These are phyloP conservation scores for Darksidea phi DNA, from an alignment of 495 filamentous ascomycete genomes.

Conservation along the genomic window DNA sequence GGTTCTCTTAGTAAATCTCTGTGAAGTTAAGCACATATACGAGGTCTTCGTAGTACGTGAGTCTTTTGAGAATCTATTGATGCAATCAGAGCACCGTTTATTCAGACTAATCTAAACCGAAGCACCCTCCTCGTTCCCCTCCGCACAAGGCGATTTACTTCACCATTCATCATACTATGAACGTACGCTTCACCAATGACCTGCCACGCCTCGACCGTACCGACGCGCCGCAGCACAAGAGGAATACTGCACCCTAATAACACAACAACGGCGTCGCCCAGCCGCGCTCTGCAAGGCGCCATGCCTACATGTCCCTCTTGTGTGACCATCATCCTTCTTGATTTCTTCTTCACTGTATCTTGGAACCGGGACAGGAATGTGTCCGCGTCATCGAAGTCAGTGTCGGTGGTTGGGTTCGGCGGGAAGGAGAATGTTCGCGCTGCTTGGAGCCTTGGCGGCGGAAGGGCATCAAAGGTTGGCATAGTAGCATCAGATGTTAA, in stretches of 20 bases:
- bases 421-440: not conserved
- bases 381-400: not conserved
- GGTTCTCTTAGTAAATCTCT: too few relatives aligned
- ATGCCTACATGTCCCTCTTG: constrained; percentile 9
- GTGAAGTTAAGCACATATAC: too few relatives aligned
- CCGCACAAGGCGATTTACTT: not conserved
- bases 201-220: constrained; percentile 15
- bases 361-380: constrained; percentile 15
- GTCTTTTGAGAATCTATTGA: too few relatives aligned
- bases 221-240: constrained; percentile 13
- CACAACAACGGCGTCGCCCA: constrained; percentile 17
- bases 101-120: constrained; percentile 14
- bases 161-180: constrained; percentile 16
- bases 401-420: not conserved
- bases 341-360: constrained; percentile 18
- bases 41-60: too few relatives aligned
- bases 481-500: not conserved
- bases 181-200: constrained; percentile 23
- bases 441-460: not conserved
- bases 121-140: not conserved
- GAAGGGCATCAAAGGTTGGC: not conserved
- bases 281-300: constrained; percentile 14
- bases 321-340: constrained; percentile 15
- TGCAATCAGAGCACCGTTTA: too few relatives aligned
- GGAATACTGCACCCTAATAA: constrained; percentile 25